A percentile compares a stretch with the other conserved stretches of the same genome.
These are phyloP conservation scores for Saccharum spontaneum DNA, from an alignment of 176 grass and related monocot species.

Conservation along the genomic window DNA sequence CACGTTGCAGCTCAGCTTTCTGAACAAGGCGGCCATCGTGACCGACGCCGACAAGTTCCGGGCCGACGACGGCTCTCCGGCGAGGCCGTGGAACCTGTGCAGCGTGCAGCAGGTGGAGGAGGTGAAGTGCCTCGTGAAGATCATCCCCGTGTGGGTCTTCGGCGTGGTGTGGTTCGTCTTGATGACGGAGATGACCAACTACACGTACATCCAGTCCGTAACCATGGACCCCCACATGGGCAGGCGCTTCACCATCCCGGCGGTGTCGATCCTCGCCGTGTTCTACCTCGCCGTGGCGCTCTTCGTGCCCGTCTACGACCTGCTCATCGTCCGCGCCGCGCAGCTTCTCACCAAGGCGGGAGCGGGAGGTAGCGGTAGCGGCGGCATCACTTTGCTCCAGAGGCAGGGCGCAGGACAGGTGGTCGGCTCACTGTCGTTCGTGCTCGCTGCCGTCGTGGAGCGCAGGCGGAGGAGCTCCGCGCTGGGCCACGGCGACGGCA, in stretches of 20 bases:
- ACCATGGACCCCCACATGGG: slow-evolving; percentile 53
- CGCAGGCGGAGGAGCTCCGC: slow-evolving; percentile 22
- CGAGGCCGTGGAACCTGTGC: slow-evolving; percentile 46
- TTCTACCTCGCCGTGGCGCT: slow-evolving; percentile 33
- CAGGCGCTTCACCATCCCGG: slow-evolving; percentile 35
- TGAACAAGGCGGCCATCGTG: slow-evolving; percentile 55
- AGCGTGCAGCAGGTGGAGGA: slow-evolving; percentile 63
- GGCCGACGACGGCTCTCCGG: slow-evolving; percentile 25
- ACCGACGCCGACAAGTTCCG: slow-evolving; percentile 34
- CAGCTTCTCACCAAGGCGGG: neutral
- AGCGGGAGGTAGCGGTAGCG: neutral
- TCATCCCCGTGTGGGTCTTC: slow-evolving; percentile 52
- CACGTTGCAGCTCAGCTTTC: slow-evolving; percentile 31
- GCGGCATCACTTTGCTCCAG: slow-evolving; percentile 32
- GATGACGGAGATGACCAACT: slow-evolving; percentile 11
- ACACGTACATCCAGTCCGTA: slow-evolving; percentile 8
- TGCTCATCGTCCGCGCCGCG: neutral
- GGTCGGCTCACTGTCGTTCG: neutral
- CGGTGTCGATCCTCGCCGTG: slow-evolving; percentile 27
- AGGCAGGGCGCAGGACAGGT: slow-evolving; percentile 16
- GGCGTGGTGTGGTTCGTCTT: slow-evolving; percentile 35
- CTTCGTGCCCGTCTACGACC: slow-evolving; percentile 47
- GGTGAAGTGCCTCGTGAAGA: slow-evolving; percentile 32
- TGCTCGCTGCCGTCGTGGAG: slow-evolving; percentile 24
- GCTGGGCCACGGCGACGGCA: slow-evolving; percentile 22